phyloP scores from a whole-genome alignment of 768 basidiomycete species.

The Royoungia palumana region DNA sequence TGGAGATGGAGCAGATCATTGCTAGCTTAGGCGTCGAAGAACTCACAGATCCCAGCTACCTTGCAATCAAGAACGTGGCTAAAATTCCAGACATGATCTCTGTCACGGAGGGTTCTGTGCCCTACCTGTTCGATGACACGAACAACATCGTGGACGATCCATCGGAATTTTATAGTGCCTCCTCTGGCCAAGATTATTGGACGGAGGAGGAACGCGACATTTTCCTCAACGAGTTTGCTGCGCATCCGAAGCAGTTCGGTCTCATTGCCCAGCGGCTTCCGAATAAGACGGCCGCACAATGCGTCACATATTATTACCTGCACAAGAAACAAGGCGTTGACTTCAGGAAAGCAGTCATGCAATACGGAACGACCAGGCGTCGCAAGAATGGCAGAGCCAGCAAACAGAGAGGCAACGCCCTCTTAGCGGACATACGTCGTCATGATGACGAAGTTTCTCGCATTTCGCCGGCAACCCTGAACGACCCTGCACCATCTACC shows the following conservation, averaged over 20 bases:
- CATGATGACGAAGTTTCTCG: conserved; percentile 54
- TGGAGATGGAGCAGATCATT: conserved; percentile 97
- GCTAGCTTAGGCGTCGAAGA: conserved; percentile 92
- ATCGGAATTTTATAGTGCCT: conserved; percentile 67
- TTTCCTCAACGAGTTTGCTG: conserved; percentile 79
- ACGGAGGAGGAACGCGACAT: conserved; percentile 76
- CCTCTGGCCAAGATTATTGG: conserved; percentile 81
- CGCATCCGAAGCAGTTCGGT: conserved; percentile 94
- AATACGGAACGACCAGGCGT: conserved; percentile 63
- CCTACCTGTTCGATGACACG: conserved; percentile 78
- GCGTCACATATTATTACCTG: conserved; percentile 91
- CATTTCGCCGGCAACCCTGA: conserved; percentile 19
- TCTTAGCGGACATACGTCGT: conserved; percentile 76
- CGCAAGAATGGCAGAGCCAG: conserved; percentile 54
- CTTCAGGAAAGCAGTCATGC: conserved; percentile 72
- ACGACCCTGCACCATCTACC: conserved; percentile 24
- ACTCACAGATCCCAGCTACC: conserved; percentile 84
- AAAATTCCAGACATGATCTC: conserved; percentile 89
- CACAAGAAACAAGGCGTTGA: conserved; percentile 89
- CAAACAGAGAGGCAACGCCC: conserved; percentile 78
- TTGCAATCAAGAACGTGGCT: conserved; percentile 84
- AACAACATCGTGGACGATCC: conserved; percentile 78
- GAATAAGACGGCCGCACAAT: conserved; percentile 84
- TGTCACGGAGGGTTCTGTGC: conserved; percentile 56
- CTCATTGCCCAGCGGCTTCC: conserved; percentile 76